Evolutionary conservation across 495 filamentous ascomycete genomes (phyloP), one percentile per base, ranked within the genome.

Genomic region (Daldinia decipiens): DNA sequence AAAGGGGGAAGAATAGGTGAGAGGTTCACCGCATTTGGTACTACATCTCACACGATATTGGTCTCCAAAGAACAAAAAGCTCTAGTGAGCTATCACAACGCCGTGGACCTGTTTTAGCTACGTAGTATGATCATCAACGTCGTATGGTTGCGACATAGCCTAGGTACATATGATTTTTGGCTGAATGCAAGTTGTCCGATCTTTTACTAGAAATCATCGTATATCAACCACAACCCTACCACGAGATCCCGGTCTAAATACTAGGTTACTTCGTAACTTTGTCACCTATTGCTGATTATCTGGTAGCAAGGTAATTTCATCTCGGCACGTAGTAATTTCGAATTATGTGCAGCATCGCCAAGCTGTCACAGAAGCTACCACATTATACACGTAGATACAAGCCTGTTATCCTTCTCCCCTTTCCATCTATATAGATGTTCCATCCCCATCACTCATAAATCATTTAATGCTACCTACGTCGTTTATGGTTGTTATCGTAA

Each of bases 171-270:
- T 19, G 39, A 39, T 3, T 68, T 68, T 65, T 65, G 70, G 59
- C 70, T 72, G 60, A 72, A 72, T 68, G 59, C 38, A 34, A 56
- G 13, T 11, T 32, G 55, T 40, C 64, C 59, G 64, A 72, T 72
- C 70, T 52, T 47, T 72, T 72, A 60, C 70, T 40, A 26, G 36
- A 26, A 24, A 62, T 39, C 15, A 34, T 24, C 57, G 51, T 51
- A 60, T 40, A 65, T 65, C 61, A 65, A 40, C 32, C 21, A 51
- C 55, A 38, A 47, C 17, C 51, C 47, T 50, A 55, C 32, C 38
- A 50, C 38, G 3, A 36, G 13, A 60, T 57, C 40, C 53, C 15
- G 38, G 29, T 24, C 43, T 13, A 12, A 24, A 29, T 50, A 21
- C 17, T 67, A n/a, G n/a, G n/a, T n/a, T n/a, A 34, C 45, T 17